Evolutionary conservation across 495 filamentous ascomycete species (phyloP).

Genomic region (Cenococcum geophilum): DNA sequence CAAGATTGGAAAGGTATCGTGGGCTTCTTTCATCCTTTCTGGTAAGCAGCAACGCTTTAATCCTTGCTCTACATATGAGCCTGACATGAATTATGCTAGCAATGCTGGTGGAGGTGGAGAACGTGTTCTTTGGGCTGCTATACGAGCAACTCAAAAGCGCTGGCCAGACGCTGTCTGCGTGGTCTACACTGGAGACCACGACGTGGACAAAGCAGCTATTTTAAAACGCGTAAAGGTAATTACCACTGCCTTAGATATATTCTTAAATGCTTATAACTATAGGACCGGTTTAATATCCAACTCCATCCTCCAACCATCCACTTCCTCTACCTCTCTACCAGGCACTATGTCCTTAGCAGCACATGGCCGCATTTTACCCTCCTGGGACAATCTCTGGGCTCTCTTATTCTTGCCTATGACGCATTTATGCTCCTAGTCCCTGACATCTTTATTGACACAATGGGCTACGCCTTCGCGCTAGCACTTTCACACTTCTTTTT

Average conservation of each 20-base stretch:
- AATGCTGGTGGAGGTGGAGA: constrained; percentile 96
- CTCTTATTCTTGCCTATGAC: constrained; percentile 78
- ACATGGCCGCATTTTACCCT: constrained; percentile 92
- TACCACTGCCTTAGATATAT: background rate
- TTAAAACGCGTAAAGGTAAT: constrained; percentile 66
- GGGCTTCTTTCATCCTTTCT: constrained; percentile 97
- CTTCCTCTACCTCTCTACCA: constrained; percentile 83
- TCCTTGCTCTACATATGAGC: background rate
- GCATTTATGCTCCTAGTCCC: constrained; percentile 89
- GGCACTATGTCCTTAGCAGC: constrained; percentile 73
- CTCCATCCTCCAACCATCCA: constrained; percentile 76
- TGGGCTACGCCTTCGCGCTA: constrained; percentile 92
- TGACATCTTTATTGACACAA: constrained; percentile 93
- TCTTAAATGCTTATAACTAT: constrained; percentile 32
- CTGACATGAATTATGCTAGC: constrained; percentile 41
- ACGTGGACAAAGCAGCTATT: constrained; percentile 71
- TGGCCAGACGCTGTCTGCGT: constrained; percentile 84
- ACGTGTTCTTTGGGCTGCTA: constrained; percentile 92
- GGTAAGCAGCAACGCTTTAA: constrained; percentile 46
- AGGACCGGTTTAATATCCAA: constrained; percentile 78
- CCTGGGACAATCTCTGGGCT: constrained; percentile 86
- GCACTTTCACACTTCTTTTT: constrained; percentile 80
- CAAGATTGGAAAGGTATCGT: constrained; percentile 74
- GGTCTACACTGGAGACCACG: constrained; percentile 92
- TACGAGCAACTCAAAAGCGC: constrained; percentile 80